Base-by-base conservation (phyloP, 805 yeast species). In the Middelhovenomyces tepae region DNA sequence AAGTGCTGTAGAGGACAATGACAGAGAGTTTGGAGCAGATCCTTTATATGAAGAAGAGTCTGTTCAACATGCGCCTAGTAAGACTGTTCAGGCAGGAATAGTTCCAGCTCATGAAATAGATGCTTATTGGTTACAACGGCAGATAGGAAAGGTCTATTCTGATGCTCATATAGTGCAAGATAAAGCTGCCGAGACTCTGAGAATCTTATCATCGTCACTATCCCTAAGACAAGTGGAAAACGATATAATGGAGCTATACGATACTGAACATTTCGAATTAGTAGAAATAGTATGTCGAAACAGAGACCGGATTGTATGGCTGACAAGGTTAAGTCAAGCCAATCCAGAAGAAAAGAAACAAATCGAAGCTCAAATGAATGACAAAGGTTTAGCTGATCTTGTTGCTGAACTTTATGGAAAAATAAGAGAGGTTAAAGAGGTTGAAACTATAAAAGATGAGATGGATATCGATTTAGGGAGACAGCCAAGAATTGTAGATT, bases 61-160 rank as follows among this genome's bases (percentile, higher is more conserved):
- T 7, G 40, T 31, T 16, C 13, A 28, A 15, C 38, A 41, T 8
- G 32, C 31, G 15, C 13, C 31, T 13, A 22, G 40, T 16, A 28
- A 44, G 17, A 22, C 33, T 11, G 22, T 23, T 7, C 22, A 14
- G 5, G 26, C 22, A n/a, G 39, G 23, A 31, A n/a, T 24, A 1
- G 33, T 70, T 5, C 44, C 58, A 7, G 57, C 71, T 2, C 46
- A 54, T 4, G 61, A 62, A 3, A 59, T 73, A 14, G 70, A 65
- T 33, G 57, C 66, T 5, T 67, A 59, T 36, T 82, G 75, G 69
- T 54, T 82, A 2, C 72, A 72, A 32, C 60, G 73, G 37, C 62
- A 65, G 31, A 42, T 82, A 1, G 51, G 71, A 0, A 33, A 54
- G 2, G 44, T 47, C 4, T 48, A 51, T 29, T 44, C 48, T 16